Base-by-base conservation (phyloP, 1,139 yeast genomes). In the Kazachstania sp. region DNA sequence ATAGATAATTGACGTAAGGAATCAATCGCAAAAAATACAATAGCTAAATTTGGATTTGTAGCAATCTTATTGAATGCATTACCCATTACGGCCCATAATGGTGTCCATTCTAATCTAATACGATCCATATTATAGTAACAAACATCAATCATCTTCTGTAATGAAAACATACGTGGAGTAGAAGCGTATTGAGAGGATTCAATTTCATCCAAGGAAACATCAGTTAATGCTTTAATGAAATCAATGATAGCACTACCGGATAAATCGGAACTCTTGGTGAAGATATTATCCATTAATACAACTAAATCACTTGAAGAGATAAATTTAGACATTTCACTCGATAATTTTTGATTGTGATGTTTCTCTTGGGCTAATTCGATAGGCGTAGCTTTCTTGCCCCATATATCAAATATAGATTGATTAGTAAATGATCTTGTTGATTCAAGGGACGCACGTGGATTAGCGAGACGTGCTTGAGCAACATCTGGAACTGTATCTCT, bases 51-150 rank as follows among this genome's bases (percentile, higher is more conserved):
- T 6, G 65, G 51, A 60, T 86, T 86, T 52, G 95, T 83, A 2
- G 95, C 95, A 53, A 88, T 92, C 41, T 73, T 77, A 55, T 87
- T 86, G 69, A 94, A 92, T 39, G 88, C 86, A 53, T 79, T 86
- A 12, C 95, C 96, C 85, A 94, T 85, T 12, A 86, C 83, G 7
- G 84, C 77, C 99, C 99, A 94, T 50, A 94, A 72, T 49, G 87
- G 95, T 8, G 95, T 80, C 97, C 98, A 94, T 68, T 94, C 97
- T 54, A 94, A 81, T 64, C 96, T 81, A 58, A 94, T 88, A 72
- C 98, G 85, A 48, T 81, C 81, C 97, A 94, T 92, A 65, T 94
- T 94, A 70, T 94, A 94, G 66, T 92, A 92, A 67, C 97, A 90
- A 42, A 94, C 95, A 66, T 94, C 98, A 44, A 94, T 95, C 73